Conservation (phyloP, 148 eudicot species). For the Amaranthus hypochondriacus region DNA sequence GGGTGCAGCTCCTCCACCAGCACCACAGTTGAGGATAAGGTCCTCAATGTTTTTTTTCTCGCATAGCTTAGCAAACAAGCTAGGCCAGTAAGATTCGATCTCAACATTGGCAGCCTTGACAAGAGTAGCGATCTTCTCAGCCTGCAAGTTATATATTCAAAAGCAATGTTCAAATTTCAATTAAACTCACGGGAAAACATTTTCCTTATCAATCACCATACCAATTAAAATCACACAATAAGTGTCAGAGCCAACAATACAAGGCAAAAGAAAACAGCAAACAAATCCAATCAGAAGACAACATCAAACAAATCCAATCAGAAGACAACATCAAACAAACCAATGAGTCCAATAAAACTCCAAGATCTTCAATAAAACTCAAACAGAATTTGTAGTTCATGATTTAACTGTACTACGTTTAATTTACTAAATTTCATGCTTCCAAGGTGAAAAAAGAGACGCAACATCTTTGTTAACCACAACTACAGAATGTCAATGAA, state of each 20-base stretch:
- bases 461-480: too few relatives aligned
- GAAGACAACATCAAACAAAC: too few relatives aligned
- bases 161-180: neutral
- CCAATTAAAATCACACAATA: neutral
- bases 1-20: conserved; percentile 55
- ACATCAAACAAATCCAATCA: neutral
- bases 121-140: conserved; percentile 50
- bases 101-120: conserved; percentile 44
- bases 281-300: too few relatives aligned
- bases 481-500: too few relatives aligned
- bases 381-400: too few relatives aligned
- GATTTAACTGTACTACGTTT: too few relatives aligned
- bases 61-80: conserved; percentile 58
- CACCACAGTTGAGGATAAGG: conserved; percentile 53
- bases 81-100: conserved; percentile 58
- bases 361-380: too few relatives aligned
- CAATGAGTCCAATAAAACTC: too few relatives aligned
- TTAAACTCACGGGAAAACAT: neutral
- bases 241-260: neutral
- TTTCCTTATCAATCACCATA: neutral
- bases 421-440: too few relatives aligned
- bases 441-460: too few relatives aligned
- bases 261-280: neutral
- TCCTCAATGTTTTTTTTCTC: conserved; percentile 56
- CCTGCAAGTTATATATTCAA: conserved; percentile 23